phyloP scores from a whole-genome alignment of 768 basidiomycete species.

The Tricholoma hemisulphureum region DNA sequence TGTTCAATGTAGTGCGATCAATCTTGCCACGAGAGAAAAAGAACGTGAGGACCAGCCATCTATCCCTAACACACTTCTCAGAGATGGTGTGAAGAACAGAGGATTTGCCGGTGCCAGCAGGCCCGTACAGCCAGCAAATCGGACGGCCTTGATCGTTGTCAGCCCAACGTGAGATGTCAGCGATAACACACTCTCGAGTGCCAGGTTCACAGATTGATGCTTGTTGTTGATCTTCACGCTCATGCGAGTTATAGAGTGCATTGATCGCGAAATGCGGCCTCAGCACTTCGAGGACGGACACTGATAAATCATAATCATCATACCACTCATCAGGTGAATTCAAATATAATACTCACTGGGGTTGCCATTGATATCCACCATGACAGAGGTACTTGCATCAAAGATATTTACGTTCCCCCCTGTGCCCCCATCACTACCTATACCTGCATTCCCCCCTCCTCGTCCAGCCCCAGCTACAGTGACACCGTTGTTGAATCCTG shows the following conservation, averaged over 20 bases:
- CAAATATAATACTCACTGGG: no score
- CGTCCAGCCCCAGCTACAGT: neutral
- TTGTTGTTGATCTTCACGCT: no score
- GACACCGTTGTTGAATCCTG: neutral
- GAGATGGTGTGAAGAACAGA: neutral
- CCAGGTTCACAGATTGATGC: no score
- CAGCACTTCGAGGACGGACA: no score
- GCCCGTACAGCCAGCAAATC: neutral
- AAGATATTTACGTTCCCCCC: neutral
- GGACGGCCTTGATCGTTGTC: neutral
- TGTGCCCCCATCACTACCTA: neutral
- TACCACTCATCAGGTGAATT: no score
- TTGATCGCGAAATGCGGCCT: no score
- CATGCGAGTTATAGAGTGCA: no score
- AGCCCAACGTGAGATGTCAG: neutral
- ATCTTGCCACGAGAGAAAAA: neutral
- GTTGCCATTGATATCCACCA: no score
- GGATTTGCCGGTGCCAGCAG: neutral
- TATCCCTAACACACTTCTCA: neutral
- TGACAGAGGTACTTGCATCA: no score
- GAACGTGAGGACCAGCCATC: neutral
- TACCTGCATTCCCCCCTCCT: neutral
- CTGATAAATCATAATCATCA: no score
- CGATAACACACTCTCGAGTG: neutral
- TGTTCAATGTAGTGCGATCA: neutral